phyloP scores from a whole-genome alignment of 176 grass and related monocot species.

The Puya raimondii region DNA sequence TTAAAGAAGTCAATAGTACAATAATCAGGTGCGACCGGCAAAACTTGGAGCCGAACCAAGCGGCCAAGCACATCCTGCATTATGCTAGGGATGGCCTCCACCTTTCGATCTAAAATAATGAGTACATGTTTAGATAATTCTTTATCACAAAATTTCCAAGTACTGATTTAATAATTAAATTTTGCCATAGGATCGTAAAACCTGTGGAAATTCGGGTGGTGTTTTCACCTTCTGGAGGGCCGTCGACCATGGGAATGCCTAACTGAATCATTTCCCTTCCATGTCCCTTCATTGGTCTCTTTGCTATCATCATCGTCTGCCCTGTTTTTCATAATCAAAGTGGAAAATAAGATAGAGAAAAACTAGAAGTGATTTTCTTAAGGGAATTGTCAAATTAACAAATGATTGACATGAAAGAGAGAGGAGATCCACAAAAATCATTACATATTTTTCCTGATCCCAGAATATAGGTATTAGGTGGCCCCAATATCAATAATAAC shows the following conservation, averaged over 20 bases:
- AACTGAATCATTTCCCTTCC: slow-evolving; percentile 92
- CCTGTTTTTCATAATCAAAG: slow-evolving; percentile 31
- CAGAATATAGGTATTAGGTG: no score
- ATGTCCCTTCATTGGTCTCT: slow-evolving; percentile 81
- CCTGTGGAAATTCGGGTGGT: slow-evolving; percentile 18
- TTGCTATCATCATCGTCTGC: slow-evolving; percentile 57
- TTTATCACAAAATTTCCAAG: neutral
- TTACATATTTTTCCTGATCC: no score
- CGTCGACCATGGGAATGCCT: slow-evolving; percentile 55
- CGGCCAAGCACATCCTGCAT: slow-evolving; percentile 63
- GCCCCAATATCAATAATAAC: no score
- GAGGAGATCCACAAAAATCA: no score
- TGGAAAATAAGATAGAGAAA: neutral
- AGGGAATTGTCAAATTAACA: no score
- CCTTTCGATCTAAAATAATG: slow-evolving; percentile 45
- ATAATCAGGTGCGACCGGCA: slow-evolving; percentile 78
- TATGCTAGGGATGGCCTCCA: slow-evolving; percentile 58
- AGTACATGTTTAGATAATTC: slow-evolving; percentile 3
- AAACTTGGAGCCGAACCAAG: slow-evolving; percentile 47
- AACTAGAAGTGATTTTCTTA: no score
- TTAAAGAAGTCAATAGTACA: slow-evolving; percentile 76
- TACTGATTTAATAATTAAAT: neutral
- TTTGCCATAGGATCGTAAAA: neutral
- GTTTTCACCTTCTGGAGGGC: slow-evolving; percentile 55
- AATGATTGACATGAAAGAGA: no score